Percentiles rank a stretch among this genome's conserved stretches.
Evolutionary conservation across 257 asterid genomes (phyloP).

Genomic region (Cruciata laevipes): DNA sequence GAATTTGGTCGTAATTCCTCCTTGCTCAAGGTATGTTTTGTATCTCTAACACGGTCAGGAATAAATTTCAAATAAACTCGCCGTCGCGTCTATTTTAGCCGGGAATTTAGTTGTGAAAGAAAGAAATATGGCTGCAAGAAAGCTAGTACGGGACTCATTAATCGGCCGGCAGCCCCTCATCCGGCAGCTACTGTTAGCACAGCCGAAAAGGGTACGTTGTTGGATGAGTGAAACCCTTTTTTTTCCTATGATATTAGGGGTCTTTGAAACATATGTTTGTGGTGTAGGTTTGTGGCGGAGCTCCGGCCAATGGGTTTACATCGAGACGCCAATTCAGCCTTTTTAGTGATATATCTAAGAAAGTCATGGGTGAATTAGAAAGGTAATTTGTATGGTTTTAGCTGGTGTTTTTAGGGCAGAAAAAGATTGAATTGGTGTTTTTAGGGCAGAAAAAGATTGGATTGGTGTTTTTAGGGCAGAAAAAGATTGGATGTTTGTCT

Average conservation of each 20-base stretch:
- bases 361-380: constrained; percentile 57
- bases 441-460: not conserved
- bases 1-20: no score
- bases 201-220: constrained; percentile 40
- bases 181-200: constrained; percentile 35
- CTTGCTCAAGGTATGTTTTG: no score
- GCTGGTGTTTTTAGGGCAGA: not conserved
- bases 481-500: not conserved
- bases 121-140: constrained; percentile 60
- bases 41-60: no score
- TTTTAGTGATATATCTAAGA: constrained; percentile 62
- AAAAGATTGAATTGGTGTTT: no score
- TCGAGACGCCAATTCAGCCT: constrained; percentile 61
- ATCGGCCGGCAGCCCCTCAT: constrained; percentile 35
- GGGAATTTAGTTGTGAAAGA: no score
- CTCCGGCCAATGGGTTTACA: constrained; percentile 29
- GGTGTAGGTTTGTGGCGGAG: constrained; percentile 33
- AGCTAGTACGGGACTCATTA: constrained; percentile 56
- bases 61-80: no score
- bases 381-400: constrained; percentile 18
- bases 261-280: not conserved
- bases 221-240: not conserved
- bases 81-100: no score
- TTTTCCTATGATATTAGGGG: not conserved
- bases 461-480: not conserved